Base-by-base conservation (phyloP, 805 yeast species). In the Candida endomychidarum region DNA sequence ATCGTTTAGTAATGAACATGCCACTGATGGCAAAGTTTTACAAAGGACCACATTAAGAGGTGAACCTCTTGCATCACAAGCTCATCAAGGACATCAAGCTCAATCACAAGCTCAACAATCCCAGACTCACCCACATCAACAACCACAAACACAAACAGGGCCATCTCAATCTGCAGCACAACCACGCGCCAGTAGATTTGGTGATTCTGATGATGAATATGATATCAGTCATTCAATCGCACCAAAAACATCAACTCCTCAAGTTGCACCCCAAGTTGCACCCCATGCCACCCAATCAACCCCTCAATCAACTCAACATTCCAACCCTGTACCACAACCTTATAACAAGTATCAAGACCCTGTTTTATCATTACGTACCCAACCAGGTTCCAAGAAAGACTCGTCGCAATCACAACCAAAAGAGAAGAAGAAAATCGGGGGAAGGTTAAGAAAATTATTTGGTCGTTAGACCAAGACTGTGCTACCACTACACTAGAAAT, bases 141-240 rank as follows among this genome's bases (percentile, higher is more conserved):
- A 12, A n/a, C 26, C n/a, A 23, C 37, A 32, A 17, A 38, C 40
- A n/a, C 41, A 37, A 29, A 18, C 20, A 12, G 21, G 21, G 21
- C 32, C 3, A 22, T n/a, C 17, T 12, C 35, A 27, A 43, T 19
- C 20, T 21, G 27, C 15, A 18, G 16, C n/a, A 4, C 11, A 8
- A 8, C 3, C 15, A 29, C 5, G 14, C 10, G 14, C 23, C 5
- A 80, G 87, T 1, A 67, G 86, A 49, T 74, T 80, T 46, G 68
- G 66, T 4, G 88, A 82, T 53, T 79, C 85, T 2, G 86, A 81
- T 51, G 80, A 82, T 10, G 86, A 81, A 36, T 58, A 41, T 15
- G 36, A 8, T 5, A 18, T 26, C 26, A 12, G 9, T 26, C 16
- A 12, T 12, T 5, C 8, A 6, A 4, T 17, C 6, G 5, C 18